Evolutionary conservation across 257 asterid genomes (phyloP).

Genomic region (Linaria vulgaris): DNA sequence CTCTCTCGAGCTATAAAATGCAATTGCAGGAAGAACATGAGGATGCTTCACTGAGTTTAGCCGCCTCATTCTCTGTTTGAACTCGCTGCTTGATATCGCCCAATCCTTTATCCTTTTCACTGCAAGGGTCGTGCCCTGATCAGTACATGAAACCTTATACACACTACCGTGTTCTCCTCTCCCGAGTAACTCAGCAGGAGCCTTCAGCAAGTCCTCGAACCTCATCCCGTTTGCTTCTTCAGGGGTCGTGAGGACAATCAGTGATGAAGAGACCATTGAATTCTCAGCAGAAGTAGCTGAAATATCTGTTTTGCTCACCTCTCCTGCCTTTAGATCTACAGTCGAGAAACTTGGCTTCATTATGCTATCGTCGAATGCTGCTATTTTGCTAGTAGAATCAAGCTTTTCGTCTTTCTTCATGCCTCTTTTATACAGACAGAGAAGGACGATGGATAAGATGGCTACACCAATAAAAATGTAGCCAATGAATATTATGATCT

Average conservation of each 20-base stretch:
- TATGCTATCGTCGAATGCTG: slow-evolving; percentile 32
- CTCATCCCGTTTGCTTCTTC: slow-evolving; percentile 45
- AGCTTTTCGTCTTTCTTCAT: slow-evolving; percentile 28
- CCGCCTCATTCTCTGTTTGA: slow-evolving; percentile 62
- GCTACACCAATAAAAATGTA: slow-evolving; percentile 52
- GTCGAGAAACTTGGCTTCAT: slow-evolving; percentile 40
- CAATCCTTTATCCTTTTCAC: slow-evolving; percentile 79
- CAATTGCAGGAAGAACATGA: slow-evolving; percentile 56
- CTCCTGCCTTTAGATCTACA: slow-evolving; percentile 34
- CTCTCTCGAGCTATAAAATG: slow-evolving; percentile 62
- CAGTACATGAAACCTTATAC: slow-evolving; percentile 57
- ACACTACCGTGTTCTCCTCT: slow-evolving; percentile 73
- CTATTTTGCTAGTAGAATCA: slow-evolving; percentile 29
- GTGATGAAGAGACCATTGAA: slow-evolving; percentile 42
- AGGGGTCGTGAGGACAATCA: slow-evolving; percentile 49
- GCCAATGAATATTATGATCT: slow-evolving; percentile 62
- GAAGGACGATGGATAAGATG: slow-evolving; percentile 30
- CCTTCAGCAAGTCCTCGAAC: slow-evolving; percentile 70
- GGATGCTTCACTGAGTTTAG: slow-evolving; percentile 59
- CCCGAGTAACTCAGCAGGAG: slow-evolving; percentile 84
- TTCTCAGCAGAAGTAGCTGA: slow-evolving; percentile 40
- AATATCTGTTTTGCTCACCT: slow-evolving; percentile 29
- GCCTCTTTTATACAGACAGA: slow-evolving; percentile 38
- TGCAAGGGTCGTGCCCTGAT: slow-evolving; percentile 44
- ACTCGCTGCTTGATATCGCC: slow-evolving; percentile 50